Evolutionary conservation across 2,329 filamentous ascomycete species (phyloP).

Genomic region (Aspergillus viridinutans): DNA sequence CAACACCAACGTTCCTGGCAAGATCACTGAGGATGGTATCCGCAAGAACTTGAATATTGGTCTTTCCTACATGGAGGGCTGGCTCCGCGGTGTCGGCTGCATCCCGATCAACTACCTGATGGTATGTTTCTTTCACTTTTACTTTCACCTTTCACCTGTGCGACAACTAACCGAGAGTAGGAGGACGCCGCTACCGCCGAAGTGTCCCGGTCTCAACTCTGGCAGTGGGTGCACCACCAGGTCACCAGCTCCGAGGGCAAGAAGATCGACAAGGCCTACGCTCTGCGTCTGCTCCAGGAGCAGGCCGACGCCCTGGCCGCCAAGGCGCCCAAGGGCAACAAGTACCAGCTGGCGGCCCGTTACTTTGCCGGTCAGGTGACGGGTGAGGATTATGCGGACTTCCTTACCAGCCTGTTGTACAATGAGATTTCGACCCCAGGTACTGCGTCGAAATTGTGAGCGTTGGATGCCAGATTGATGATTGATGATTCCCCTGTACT

Average conservation of each 20-base stretch:
- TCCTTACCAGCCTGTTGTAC: constrained; percentile 81
- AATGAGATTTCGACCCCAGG: constrained; percentile 58
- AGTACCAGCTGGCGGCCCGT: constrained; percentile 82
- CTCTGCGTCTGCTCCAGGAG: constrained; percentile 80
- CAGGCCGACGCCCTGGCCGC: constrained; percentile 69
- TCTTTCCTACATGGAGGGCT: constrained; percentile 97
- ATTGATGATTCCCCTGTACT: not conserved
- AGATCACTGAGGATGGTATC: constrained; percentile 90
- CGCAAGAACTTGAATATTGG: constrained; percentile 97
- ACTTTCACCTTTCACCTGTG: not conserved
- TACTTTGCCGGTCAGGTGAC: constrained; percentile 93
- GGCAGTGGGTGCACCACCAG: constrained; percentile 84
- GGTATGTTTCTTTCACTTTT: constrained; percentile 42
- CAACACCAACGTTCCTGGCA: constrained; percentile 96
- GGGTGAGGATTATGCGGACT: constrained; percentile 96
- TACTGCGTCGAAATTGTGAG: constrained; percentile 61
- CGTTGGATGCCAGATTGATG: not conserved
- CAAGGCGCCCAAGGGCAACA: constrained; percentile 81
- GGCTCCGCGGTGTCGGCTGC: constrained; percentile 90
- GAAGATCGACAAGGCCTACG: constrained; percentile 88
- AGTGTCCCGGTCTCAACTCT: constrained; percentile 88
- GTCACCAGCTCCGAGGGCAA: constrained; percentile 81
- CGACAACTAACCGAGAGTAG: constrained; percentile 15
- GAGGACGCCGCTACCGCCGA: constrained; percentile 97
- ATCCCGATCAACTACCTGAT: constrained; percentile 97